Percentiles rank a stretch among this genome's conserved stretches.
phyloP scores from a whole-genome alignment of 2,329 filamentous ascomycete genomes.

The Alternaria triticina region DNA sequence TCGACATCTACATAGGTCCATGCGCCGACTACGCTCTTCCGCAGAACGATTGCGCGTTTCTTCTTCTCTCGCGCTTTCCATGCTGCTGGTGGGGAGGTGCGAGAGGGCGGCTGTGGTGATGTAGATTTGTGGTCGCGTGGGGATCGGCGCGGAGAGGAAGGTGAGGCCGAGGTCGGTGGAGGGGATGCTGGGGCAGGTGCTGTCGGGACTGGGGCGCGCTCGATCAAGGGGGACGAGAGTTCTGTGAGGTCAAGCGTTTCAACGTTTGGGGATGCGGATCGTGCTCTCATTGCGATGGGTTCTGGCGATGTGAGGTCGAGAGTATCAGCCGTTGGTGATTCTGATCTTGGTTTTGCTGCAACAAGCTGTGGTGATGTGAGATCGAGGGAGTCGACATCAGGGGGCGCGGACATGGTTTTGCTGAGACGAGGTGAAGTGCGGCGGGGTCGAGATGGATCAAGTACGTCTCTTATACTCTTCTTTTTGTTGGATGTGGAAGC shows the following conservation, averaged over 20 bases:
- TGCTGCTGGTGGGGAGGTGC: constrained; percentile 26
- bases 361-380: constrained; percentile 20
- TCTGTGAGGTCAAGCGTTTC: constrained; percentile 32
- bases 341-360: neutral
- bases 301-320: constrained; percentile 33
- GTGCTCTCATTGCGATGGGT: neutral
- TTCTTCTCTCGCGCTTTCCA: constrained; percentile 41
- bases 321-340: constrained; percentile 24
- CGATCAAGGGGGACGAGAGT: constrained; percentile 18
- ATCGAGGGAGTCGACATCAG: constrained; percentile 13
- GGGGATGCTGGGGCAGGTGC: constrained; percentile 1
- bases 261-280: constrained; percentile 15
- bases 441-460: constrained; percentile 9
- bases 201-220: neutral
- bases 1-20: constrained; percentile 42
- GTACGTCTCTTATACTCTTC: constrained; percentile 5
- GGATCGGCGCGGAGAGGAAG: constrained; percentile 25
- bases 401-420: constrained; percentile 19
- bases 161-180: constrained; percentile 2
- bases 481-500: constrained; percentile 1
- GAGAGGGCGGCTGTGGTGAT: neutral
- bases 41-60: constrained; percentile 39
- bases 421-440: constrained; percentile 33
- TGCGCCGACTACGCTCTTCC: constrained; percentile 40
- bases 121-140: constrained; percentile 22